phyloP scores from a whole-genome alignment of 345 rosid genomes.

The Stellera chamaejasme region DNA sequence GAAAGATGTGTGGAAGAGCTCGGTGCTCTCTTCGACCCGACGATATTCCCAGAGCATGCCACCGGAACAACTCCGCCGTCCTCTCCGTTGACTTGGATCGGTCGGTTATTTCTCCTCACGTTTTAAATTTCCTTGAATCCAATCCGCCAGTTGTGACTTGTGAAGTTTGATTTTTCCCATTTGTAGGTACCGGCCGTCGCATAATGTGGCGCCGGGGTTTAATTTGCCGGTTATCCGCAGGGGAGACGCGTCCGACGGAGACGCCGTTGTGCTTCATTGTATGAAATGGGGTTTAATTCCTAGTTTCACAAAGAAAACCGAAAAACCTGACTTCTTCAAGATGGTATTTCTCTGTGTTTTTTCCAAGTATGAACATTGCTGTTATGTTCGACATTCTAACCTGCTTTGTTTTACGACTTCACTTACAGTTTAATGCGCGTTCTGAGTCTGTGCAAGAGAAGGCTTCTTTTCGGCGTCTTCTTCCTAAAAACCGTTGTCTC shows the following conservation, averaged over 20 bases:
- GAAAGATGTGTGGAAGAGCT: slow-evolving; percentile 75
- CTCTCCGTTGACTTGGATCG: slow-evolving; percentile 47
- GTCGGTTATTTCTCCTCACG: slow-evolving; percentile 16
- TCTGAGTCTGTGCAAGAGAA: slow-evolving; percentile 75
- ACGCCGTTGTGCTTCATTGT: slow-evolving; percentile 49
- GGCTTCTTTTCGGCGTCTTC: slow-evolving; percentile 84
- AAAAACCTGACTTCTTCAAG: slow-evolving; percentile 76
- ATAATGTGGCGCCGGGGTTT: slow-evolving; percentile 69
- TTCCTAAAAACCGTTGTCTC: slow-evolving; percentile 74
- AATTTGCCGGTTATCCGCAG: slow-evolving; percentile 58
- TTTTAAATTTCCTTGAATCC: not conserved
- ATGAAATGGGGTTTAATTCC: slow-evolving; percentile 96
- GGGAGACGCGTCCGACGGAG: slow-evolving; percentile 34
- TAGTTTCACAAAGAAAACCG: slow-evolving; percentile 62
- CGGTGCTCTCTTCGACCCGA: slow-evolving; percentile 69
- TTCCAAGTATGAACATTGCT: too few relatives aligned
- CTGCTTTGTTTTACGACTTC: not conserved
- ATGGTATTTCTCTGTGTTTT: slow-evolving; percentile 38
- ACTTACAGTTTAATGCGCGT: slow-evolving; percentile 80
- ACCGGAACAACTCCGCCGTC: slow-evolving; percentile 30
- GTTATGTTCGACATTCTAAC: not conserved
- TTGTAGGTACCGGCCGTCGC: slow-evolving; percentile 66
- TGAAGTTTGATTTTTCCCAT: not conserved
- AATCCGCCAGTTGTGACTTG: not conserved
- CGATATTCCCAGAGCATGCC: slow-evolving; percentile 60